Evolutionary conservation across 345 rosid species (phyloP).

Genomic region (Arabidopsis suecica): DNA sequence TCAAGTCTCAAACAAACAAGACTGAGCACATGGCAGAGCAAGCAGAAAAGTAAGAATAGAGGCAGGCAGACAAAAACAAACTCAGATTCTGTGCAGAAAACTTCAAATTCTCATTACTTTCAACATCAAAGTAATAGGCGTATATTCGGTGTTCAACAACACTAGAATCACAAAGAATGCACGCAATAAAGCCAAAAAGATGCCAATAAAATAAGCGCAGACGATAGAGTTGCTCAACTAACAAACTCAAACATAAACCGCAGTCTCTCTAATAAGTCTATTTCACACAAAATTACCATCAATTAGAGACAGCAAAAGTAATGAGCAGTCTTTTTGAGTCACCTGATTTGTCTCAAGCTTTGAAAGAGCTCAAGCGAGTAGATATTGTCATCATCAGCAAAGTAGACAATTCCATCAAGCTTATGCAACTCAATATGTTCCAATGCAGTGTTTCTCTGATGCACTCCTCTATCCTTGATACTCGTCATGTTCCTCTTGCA

Average conservation of each 20-base stretch:
- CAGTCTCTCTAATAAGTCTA: constrained; percentile 11
- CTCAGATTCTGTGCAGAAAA: neutral
- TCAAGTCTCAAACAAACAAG: constrained; percentile 15
- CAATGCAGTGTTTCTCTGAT: constrained; percentile 77
- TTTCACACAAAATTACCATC: constrained; percentile 19
- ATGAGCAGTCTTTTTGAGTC: constrained; percentile 15
- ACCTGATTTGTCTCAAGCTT: constrained; percentile 74
- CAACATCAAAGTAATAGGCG: constrained; percentile 13
- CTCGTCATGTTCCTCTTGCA: constrained; percentile 56
- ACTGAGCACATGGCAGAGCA: constrained; percentile 5
- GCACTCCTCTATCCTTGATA: constrained; percentile 75
- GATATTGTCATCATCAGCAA: constrained; percentile 82
- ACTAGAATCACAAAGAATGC: constrained; percentile 5
- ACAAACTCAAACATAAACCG: neutral
- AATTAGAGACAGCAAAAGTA: neutral
- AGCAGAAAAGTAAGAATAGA: constrained; percentile 1
- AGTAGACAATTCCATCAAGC: constrained; percentile 85
- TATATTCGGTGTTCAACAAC: constrained; percentile 8
- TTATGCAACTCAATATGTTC: constrained; percentile 79
- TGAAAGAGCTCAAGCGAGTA: constrained; percentile 80
- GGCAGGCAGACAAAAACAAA: neutral
- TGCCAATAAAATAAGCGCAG: neutral
- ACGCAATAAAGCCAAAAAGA: constrained; percentile 5
- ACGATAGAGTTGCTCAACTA: constrained; percentile 1
- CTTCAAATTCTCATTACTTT: constrained; percentile 1